phyloP scores from a whole-genome alignment of 2,329 filamentous ascomycete genomes.

The Rutstroemia sp. region DNA sequence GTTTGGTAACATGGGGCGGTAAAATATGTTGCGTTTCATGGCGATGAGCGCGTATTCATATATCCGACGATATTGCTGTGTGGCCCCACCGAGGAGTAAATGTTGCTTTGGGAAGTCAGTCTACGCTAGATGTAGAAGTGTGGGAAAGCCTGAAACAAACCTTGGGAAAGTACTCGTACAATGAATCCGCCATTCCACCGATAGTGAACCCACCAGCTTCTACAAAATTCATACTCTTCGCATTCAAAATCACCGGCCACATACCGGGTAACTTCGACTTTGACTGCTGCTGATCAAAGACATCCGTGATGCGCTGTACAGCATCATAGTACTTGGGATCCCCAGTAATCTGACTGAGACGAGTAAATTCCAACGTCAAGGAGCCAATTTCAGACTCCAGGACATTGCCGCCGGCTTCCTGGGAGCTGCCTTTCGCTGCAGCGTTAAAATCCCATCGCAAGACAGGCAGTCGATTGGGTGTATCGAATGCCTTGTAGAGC shows the following conservation, averaged over 20 bases:
- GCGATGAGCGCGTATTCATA: conserved; percentile 37
- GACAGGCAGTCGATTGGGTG: conserved; percentile 47
- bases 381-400: conserved; percentile 50
- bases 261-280: conserved; percentile 50
- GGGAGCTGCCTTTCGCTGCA: conserved; percentile 49
- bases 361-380: conserved; percentile 53
- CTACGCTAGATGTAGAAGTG: neutral
- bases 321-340: conserved; percentile 55
- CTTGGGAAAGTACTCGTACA: conserved; percentile 58
- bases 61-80: conserved; percentile 26
- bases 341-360: conserved; percentile 54
- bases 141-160: neutral
- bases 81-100: conserved; percentile 13
- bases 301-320: conserved; percentile 47
- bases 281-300: conserved; percentile 45
- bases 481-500: conserved; percentile 39
- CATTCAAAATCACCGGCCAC: conserved; percentile 50
- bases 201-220: conserved; percentile 35
- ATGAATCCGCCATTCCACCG: conserved; percentile 48
- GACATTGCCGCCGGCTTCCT: conserved; percentile 45
- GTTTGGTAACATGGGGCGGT: conserved; percentile 34
- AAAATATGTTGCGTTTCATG: conserved; percentile 38
- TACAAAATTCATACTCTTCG: conserved; percentile 34
- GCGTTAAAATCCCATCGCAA: conserved; percentile 15
- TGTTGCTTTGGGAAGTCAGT: conserved; percentile 10